Percentiles rank a stretch among this genome's conserved stretches.
Evolutionary conservation across 1,284 basidiomycete genomes (phyloP).

Genomic region (Volvariella surrecta): DNA sequence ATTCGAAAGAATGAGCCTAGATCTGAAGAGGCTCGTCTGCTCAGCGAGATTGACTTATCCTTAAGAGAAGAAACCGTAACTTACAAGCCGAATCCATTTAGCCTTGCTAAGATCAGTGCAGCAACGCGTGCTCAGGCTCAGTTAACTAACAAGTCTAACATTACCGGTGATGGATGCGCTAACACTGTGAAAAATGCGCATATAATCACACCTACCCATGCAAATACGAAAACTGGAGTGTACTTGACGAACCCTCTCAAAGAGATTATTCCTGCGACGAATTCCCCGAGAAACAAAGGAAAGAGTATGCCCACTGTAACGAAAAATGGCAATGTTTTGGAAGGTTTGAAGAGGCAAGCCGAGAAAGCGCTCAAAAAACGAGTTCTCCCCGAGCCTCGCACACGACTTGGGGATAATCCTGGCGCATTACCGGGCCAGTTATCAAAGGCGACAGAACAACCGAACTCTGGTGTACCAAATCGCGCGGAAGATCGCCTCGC

Average conservation of each 20-base stretch:
- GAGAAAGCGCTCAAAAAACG: conserved; percentile 1
- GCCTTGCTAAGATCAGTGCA: conserved; percentile 68
- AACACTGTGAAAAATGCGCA: no score
- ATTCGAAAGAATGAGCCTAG: conserved; percentile 2
- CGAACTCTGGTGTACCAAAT: no score
- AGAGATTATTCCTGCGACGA: no score
- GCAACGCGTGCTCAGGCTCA: conserved; percentile 27
- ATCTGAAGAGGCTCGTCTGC: conserved; percentile 21
- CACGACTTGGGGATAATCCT: not conserved
- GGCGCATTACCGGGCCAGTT: no score
- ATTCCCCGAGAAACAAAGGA: no score
- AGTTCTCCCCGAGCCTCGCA: not conserved
- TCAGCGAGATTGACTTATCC: conserved; percentile 52
- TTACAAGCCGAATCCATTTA: conserved; percentile 67
- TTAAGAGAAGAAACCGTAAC: conserved; percentile 45
- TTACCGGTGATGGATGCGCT: no score
- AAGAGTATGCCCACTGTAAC: not conserved
- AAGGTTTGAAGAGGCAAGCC: not conserved
- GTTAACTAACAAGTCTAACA: no score
- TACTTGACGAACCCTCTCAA: no score
- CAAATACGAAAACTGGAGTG: no score
- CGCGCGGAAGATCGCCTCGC: no score
- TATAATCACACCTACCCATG: no score
- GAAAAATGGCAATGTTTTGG: not conserved
- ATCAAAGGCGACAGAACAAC: no score